Conservation (phyloP, 73 alveolate species). For the Tetrahymena borealis region DNA sequence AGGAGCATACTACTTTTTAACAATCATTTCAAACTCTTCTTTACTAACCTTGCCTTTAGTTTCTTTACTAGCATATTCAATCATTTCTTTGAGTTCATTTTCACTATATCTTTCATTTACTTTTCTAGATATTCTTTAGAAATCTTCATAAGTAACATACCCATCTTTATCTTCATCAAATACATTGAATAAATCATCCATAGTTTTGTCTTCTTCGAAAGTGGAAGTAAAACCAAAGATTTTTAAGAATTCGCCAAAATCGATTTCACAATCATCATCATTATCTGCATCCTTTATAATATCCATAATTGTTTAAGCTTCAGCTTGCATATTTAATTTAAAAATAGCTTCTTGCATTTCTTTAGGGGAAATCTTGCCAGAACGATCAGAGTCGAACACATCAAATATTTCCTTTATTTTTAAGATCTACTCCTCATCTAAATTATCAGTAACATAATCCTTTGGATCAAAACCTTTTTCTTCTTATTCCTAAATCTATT, state of each 20-base stretch:
- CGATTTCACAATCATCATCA: conserved; percentile 11
- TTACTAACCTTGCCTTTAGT: conserved; percentile 10
- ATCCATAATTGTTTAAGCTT: conserved; percentile 35
- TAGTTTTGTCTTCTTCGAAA: conserved; percentile 24
- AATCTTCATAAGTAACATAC: conserved; percentile 22
- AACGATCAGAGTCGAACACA: not conserved
- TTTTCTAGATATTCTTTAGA: conserved; percentile 17
- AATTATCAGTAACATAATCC: not conserved
- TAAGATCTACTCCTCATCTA: not conserved
- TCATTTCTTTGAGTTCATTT: conserved; percentile 40
- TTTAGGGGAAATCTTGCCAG: not conserved
- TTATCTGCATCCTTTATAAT: conserved; percentile 24
- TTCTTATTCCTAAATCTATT: not conserved
- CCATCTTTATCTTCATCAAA: conserved; percentile 20
- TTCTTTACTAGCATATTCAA: conserved; percentile 37
- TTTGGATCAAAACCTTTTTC: not conserved
- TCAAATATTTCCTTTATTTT: not conserved
- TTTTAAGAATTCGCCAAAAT: conserved; percentile 32
- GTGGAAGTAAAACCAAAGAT: conserved; percentile 37
- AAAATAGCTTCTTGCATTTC: conserved; percentile 35
- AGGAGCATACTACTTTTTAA: conserved; percentile 14
- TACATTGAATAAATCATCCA: conserved; percentile 20
- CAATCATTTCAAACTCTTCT: conserved; percentile 27
- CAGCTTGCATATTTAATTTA: conserved; percentile 14
- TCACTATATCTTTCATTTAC: conserved; percentile 36